Evolutionary conservation across 2,329 filamentous ascomycete species (phyloP).

Genomic region (Colletotrichum neosansevieriae): DNA sequence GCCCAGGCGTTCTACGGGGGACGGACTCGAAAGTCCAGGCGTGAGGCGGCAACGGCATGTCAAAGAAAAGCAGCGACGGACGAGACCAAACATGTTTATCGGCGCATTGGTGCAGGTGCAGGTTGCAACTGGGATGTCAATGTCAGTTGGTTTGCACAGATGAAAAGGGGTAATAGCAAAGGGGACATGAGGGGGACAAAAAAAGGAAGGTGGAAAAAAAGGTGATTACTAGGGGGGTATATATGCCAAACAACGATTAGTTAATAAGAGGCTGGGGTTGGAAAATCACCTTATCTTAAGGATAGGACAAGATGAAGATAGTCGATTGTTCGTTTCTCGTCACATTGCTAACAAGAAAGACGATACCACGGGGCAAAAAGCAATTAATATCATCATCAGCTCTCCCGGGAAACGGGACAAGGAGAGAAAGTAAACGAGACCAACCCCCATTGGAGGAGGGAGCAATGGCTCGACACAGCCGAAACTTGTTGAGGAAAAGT

Average conservation of each 20-base stretch:
- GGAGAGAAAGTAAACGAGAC: constrained; percentile 12
- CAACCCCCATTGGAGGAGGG: constrained; percentile 6
- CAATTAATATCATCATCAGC: neutral
- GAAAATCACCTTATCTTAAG: constrained; percentile 39
- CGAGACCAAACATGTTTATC: constrained; percentile 13
- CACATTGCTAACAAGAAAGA: neutral
- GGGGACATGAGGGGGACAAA: neutral
- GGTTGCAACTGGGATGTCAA: neutral
- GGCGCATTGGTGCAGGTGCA: constrained; percentile 9
- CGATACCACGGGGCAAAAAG: neutral
- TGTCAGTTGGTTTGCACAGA: constrained; percentile 14
- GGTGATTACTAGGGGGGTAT: constrained; percentile 21
- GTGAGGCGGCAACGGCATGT: neutral
- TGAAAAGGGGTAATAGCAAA: neutral
- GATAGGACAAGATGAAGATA: constrained; percentile 30
- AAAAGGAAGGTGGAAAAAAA: neutral
- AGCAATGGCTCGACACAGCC: constrained; percentile 18
- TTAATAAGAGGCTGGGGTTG: constrained; percentile 30
- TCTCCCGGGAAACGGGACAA: constrained; percentile 1
- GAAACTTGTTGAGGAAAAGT: constrained; percentile 38
- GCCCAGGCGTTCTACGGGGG: neutral
- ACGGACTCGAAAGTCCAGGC: constrained; percentile 11
- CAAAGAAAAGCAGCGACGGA: neutral
- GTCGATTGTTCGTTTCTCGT: constrained; percentile 4
- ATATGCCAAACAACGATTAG: constrained; percentile 23